phyloP scores from a whole-genome alignment of 2,329 filamentous ascomycete species.

The Bretziella fagacearum region DNA sequence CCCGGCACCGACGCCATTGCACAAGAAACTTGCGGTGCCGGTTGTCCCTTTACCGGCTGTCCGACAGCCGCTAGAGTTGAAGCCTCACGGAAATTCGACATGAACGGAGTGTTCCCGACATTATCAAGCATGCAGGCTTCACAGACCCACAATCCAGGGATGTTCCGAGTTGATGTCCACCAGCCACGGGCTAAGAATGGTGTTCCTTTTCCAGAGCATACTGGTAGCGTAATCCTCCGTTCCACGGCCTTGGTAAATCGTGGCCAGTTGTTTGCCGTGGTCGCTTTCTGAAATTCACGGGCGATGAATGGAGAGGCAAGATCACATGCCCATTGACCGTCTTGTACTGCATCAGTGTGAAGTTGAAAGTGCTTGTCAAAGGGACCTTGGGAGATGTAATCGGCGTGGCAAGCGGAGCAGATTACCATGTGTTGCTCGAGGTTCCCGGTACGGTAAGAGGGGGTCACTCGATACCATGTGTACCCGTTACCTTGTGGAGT shows the following conservation, averaged over 20 bases:
- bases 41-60: background rate
- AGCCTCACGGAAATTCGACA: constrained; percentile 17
- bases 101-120: constrained; percentile 20
- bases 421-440: constrained; percentile 22
- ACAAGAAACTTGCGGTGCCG: constrained; percentile 21
- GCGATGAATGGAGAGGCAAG: constrained; percentile 19
- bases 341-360: constrained; percentile 18
- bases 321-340: constrained; percentile 21
- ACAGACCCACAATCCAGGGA: constrained; percentile 20
- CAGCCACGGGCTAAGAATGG: background rate
- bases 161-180: constrained; percentile 15
- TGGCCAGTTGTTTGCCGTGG: constrained; percentile 19
- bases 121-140: constrained; percentile 23
- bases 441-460: constrained; percentile 15
- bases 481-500: constrained; percentile 16
- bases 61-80: background rate
- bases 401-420: constrained; percentile 26
- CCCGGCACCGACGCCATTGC: constrained; percentile 17
- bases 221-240: background rate
- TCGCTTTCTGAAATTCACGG: constrained; percentile 16
- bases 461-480: constrained; percentile 20
- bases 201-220: background rate
- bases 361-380: constrained; percentile 22
- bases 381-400: constrained; percentile 19
- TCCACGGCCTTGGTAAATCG: constrained; percentile 18